Evolutionary conservation across 2,329 filamentous ascomycete genomes (phyloP).

Genomic region (Cordyceps farinosa): DNA sequence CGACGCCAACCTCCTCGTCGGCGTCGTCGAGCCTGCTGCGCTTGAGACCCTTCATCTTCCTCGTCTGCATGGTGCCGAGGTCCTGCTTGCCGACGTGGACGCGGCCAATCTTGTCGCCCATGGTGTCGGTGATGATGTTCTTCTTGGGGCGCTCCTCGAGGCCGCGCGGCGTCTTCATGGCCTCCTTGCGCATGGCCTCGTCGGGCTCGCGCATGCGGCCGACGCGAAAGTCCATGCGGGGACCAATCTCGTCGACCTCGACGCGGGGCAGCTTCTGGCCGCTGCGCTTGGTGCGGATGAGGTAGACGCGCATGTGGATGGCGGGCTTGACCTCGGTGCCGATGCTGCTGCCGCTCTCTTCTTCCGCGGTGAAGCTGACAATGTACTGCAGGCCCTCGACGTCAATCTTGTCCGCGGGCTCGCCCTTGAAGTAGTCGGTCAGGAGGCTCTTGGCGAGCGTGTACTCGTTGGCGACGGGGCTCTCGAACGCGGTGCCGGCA

Average conservation of each 20-base stretch:
- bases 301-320: conserved; percentile 73
- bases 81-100: conserved; percentile 92
- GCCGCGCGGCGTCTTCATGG: conserved; percentile 79
- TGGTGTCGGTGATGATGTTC: conserved; percentile 85
- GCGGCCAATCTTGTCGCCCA: conserved; percentile 94
- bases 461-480: conserved; percentile 73
- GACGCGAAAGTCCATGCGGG: conserved; percentile 85
- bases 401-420: conserved; percentile 74
- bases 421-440: conserved; percentile 84
- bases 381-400: conserved; percentile 94
- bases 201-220: conserved; percentile 79
- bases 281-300: conserved; percentile 79
- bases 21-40: conserved; percentile 61
- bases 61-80: conserved; percentile 79
- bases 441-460: conserved; percentile 84
- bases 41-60: conserved; percentile 99
- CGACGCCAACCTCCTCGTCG: conserved; percentile 44
- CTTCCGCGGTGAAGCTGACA: conserved; percentile 74
- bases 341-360: conserved; percentile 42
- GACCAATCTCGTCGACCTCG: conserved; percentile 93
- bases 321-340: conserved; percentile 49
- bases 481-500: conserved; percentile 82
- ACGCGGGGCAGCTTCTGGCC: conserved; percentile 85
- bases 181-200: conserved; percentile 77
- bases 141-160: conserved; percentile 82